phyloP scores from a whole-genome alignment of 352 stramenopile genomes.

The Pythium apleroticum region DNA sequence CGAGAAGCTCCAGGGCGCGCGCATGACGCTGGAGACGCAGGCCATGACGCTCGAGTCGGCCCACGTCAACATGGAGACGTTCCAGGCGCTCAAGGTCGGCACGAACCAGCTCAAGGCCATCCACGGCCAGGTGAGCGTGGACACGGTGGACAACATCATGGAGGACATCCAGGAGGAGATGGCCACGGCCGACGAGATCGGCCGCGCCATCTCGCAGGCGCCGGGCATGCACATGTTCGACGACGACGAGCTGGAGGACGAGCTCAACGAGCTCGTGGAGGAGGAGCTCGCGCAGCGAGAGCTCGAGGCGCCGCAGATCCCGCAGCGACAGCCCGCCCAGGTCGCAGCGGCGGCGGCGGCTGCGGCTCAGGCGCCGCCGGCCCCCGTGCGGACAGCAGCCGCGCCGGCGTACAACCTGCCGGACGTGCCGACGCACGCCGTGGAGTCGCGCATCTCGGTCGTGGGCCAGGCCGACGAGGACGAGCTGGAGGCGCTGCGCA shows the following conservation, averaged over 20 bases:
- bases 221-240: slow-evolving; percentile 90
- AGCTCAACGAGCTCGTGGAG: slow-evolving; percentile 93
- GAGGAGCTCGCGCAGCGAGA: slow-evolving; percentile 94
- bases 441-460: slow-evolving; percentile 80
- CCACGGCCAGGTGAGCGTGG: slow-evolving; percentile 94
- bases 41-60: slow-evolving; percentile 91
- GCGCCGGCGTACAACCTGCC: slow-evolving; percentile 68
- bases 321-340: slow-evolving; percentile 22
- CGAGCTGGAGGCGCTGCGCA: slow-evolving; percentile 81
- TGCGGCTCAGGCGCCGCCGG: slow-evolving; percentile 14
- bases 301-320: slow-evolving; percentile 84
- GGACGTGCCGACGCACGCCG: slow-evolving; percentile 70
- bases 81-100: slow-evolving; percentile 92
- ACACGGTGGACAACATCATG: slow-evolving; percentile 98
- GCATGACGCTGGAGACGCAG: slow-evolving; percentile 96
- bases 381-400: slow-evolving; percentile 27
- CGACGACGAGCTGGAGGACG: slow-evolving; percentile 94
- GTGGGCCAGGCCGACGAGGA: slow-evolving; percentile 73
- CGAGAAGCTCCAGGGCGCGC: slow-evolving; percentile 96
- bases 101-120: slow-evolving; percentile 96
- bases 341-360: slow-evolving; percentile 17
- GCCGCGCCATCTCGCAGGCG: slow-evolving; percentile 92
- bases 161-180: slow-evolving; percentile 98
- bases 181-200: slow-evolving; percentile 94
- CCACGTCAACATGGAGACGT: slow-evolving; percentile 96